Percentiles rank a stretch among this genome's conserved stretches.
phyloP scores from a whole-genome alignment of 2,329 filamentous ascomycete genomes.

The Stylonectria norvegica region DNA sequence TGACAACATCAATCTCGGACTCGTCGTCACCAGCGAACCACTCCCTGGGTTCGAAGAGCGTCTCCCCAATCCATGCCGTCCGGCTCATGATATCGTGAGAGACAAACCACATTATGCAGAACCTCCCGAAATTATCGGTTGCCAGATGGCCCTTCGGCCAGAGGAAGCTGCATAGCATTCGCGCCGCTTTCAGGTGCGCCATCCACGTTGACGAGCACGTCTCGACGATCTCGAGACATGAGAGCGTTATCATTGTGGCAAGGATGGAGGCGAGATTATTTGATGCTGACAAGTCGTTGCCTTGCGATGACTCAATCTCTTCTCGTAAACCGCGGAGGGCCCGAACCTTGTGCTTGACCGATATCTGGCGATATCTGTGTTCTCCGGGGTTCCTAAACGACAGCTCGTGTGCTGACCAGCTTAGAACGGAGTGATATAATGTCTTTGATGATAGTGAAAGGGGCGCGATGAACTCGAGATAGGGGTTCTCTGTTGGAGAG shows the following conservation, averaged over 20 bases:
- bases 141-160: slow-evolving; percentile 2
- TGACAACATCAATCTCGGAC: slow-evolving; percentile 6
- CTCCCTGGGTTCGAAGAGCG: slow-evolving; percentile 7
- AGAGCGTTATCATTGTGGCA: slow-evolving; percentile 6
- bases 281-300: neutral
- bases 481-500: slow-evolving; percentile 5
- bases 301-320: slow-evolving; percentile 5
- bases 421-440: slow-evolving; percentile 4
- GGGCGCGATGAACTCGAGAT: slow-evolving; percentile 6
- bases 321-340: slow-evolving; percentile 3
- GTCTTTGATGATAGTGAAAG: slow-evolving; percentile 5
- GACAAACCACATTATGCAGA: slow-evolving; percentile 10
- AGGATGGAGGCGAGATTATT: slow-evolving; percentile 4
- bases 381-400: slow-evolving; percentile 1
- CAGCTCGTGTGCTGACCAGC: slow-evolving; percentile 4
- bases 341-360: slow-evolving; percentile 4
- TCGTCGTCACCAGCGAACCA: slow-evolving; percentile 10
- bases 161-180: slow-evolving; percentile 8
- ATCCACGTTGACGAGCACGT: slow-evolving; percentile 5
- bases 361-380: slow-evolving; percentile 1
- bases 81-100: slow-evolving; percentile 10
- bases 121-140: slow-evolving; percentile 4
- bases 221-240: slow-evolving; percentile 7
- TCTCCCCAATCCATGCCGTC: slow-evolving; percentile 8
- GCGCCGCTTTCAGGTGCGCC: slow-evolving; percentile 4